Evolutionary conservation across 176 grass and related monocot species (phyloP).

Genomic region (Carex littledalei): DNA sequence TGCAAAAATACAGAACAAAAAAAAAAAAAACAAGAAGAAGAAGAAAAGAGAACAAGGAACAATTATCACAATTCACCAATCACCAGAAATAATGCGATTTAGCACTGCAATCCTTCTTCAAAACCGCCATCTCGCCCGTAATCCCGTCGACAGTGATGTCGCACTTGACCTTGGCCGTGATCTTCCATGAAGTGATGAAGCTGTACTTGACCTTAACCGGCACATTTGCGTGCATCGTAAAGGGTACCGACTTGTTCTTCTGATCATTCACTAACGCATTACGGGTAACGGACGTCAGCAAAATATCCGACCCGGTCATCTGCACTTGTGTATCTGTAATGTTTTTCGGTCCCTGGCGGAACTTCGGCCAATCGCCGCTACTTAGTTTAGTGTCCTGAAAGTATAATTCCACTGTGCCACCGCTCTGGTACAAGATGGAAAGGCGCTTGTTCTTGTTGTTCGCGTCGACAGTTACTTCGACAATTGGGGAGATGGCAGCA

Average conservation of each 20-base stretch:
- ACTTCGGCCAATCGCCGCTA: constrained; percentile 53
- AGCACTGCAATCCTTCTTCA: constrained; percentile 26
- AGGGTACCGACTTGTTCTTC: constrained; percentile 32
- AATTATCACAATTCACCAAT: constrained; percentile 6
- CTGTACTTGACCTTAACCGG: constrained; percentile 47
- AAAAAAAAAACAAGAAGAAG: not conserved
- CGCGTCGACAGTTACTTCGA: constrained; percentile 39
- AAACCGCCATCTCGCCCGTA: constrained; percentile 17
- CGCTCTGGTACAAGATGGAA: constrained; percentile 53
- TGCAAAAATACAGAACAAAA: not conserved
- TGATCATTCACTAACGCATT: constrained; percentile 5
- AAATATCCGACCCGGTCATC: constrained; percentile 27
- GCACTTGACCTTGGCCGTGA: constrained; percentile 64
- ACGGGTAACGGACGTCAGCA: constrained; percentile 15
- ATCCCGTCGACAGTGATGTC: constrained; percentile 56
- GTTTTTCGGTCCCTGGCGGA: constrained; percentile 51
- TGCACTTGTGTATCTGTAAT: constrained; percentile 29
- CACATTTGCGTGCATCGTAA: constrained; percentile 33
- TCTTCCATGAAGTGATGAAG: constrained; percentile 57
- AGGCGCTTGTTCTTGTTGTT: constrained; percentile 54
- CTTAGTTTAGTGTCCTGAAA: constrained; percentile 42
- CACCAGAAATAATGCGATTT: constrained; percentile 18
- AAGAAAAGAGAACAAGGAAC: not conserved
- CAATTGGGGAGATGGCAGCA: constrained; percentile 1
- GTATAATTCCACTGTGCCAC: constrained; percentile 36